A percentile compares a stretch with the other conserved stretches of the same genome.
Evolutionary conservation across 169 alveolate species (phyloP).

Genomic region (Eimeria acervulina): DNA sequence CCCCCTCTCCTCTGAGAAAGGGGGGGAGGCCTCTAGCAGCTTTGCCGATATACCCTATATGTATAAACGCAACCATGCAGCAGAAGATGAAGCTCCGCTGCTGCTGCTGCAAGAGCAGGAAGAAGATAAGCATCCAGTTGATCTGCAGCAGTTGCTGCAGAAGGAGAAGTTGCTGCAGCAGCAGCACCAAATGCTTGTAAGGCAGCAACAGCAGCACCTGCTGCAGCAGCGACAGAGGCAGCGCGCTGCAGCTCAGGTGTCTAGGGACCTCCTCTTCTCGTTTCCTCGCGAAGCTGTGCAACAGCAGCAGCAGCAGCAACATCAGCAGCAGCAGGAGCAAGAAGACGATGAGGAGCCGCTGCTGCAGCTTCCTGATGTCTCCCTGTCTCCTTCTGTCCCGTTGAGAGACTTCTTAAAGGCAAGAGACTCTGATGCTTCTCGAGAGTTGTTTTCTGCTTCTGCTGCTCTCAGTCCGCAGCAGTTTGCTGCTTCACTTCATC

Average conservation of each 20-base stretch:
- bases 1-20: no score
- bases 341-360: not conserved
- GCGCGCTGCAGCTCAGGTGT: not conserved
- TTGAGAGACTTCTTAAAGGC: no score
- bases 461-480: no score
- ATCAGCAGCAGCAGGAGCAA: constrained; percentile 30
- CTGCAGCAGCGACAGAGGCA: constrained; percentile 16
- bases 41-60: no score
- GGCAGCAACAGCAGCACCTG: constrained; percentile 48
- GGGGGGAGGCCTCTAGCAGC: no score
- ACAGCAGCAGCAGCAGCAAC: constrained; percentile 52
- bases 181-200: not conserved
- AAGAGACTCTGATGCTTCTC: no score
- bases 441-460: no score
- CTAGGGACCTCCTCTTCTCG: not conserved
- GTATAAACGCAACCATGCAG: not conserved
- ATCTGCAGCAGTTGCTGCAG: constrained; percentile 3
- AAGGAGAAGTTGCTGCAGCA: not conserved
- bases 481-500: no score
- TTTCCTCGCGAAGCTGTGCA: not conserved
- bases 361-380: no score
- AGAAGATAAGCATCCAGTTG: not conserved
- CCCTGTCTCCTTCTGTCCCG: no score
- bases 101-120: constrained; percentile 57
- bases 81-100: not conserved